Conservation (phyloP, 1,139 yeast species). For the Lodderomyces orthopsilosis region DNA sequence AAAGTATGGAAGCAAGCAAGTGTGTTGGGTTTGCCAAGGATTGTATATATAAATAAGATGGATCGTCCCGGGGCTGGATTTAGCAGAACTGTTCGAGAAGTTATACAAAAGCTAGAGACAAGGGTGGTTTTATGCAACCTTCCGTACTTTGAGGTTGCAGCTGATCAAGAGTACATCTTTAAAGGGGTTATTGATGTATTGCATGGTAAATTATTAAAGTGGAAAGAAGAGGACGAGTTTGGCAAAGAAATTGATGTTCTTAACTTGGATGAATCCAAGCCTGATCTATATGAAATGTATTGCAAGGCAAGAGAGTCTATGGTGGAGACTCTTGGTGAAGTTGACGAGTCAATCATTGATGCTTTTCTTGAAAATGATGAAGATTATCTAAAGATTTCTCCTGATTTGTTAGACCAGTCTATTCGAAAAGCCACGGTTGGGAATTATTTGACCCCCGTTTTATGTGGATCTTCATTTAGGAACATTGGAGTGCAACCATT, state of each 20-base stretch:
- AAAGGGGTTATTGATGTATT: conserved; percentile 83
- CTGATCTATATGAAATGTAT: conserved; percentile 48
- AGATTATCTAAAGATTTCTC: conserved; percentile 64
- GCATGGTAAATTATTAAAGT: conserved; percentile 59
- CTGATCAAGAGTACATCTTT: conserved; percentile 47
- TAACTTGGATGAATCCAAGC: conserved; percentile 34
- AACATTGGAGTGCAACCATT: conserved; percentile 95
- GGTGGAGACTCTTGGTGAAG: conserved; percentile 79
- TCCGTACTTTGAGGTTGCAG: conserved; percentile 60
- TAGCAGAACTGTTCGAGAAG: conserved; percentile 82
- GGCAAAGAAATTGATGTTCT: conserved; percentile 57
- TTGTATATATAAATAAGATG: conserved; percentile 90
- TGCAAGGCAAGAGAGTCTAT: conserved; percentile 65
- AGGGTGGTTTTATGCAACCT: conserved; percentile 70
- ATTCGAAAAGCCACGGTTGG: conserved; percentile 61
- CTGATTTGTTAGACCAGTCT: conserved; percentile 50
- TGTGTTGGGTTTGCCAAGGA: conserved; percentile 62
- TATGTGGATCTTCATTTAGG: conserved; percentile 90
- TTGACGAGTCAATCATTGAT: conserved; percentile 75
- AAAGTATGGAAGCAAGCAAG: conserved; percentile 92
- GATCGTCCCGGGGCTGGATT: conserved; percentile 96
- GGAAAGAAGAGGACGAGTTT: conserved; percentile 52
- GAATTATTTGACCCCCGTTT: conserved; percentile 66
- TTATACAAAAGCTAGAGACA: conserved; percentile 74
- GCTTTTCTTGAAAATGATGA: conserved; percentile 69